Base-by-base conservation (phyloP, 2,329 filamentous ascomycete genomes). In the Exophiala lecanii-corni region DNA sequence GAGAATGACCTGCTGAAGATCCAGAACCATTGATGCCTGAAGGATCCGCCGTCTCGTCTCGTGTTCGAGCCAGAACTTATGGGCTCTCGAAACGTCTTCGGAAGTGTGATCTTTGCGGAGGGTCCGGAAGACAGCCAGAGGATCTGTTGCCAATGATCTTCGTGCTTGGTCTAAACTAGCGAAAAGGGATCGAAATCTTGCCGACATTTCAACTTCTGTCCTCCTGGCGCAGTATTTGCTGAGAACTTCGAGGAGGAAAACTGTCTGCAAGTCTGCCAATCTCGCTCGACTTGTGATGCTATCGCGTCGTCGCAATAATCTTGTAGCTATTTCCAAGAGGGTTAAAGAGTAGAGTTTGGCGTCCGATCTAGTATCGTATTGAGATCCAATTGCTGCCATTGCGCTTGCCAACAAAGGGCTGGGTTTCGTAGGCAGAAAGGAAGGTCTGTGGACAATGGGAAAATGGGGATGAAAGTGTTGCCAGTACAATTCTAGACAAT, bases 401-500 rank as follows among this genome's bases (percentile, higher is more conserved):
- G 59, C 59, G 42, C 57, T 59, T 10, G 58, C 54, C 32, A 64
- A 40, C 21, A 65, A 47, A 3, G 59, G 60, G 34, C 56, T 60
- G 9, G 60, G 58, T 39, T 59, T 60, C 3, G 52, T 59, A 2
- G 61, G 50, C 26, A 58, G 51, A 43, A 63, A 62, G 17, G 57
- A 60, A 6, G 62, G 55, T 30, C 56, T 53, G 49, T 64, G 61
- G 9, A 64, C 53, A 18, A 64, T 59, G 4, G 61, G 62, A 43
- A 63, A 63, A 18, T 61, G 49, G 20, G 60, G 62, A 43, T 64
- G 55, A 33, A 65, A 64, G 47, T 59, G 52, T 44, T 54, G 56
- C 62, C 62, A 63, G 46, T 63, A 64, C 42, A 52, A 58, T 16
- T 63, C 58, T 18, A 64, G 51, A 46, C 62, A 59, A 39, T 63